Evolutionary conservation across 768 basidiomycete species (phyloP), one percentile per base, ranked within the genome.

Genomic region (Rhodotorula toruloides): DNA sequence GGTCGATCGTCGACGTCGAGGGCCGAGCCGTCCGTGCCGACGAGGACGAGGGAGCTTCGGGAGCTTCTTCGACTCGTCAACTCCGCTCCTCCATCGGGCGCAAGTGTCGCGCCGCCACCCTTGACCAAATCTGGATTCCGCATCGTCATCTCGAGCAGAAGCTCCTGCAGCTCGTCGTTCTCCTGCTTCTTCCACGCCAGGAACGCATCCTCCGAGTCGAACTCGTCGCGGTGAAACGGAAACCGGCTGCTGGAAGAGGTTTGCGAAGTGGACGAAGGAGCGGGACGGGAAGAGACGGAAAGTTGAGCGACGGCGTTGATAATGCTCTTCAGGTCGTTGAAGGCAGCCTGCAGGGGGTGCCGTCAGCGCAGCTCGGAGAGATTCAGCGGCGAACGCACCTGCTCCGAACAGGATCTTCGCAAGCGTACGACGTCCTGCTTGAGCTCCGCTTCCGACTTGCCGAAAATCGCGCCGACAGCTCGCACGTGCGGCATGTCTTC

Each of bases 251-350:
- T 39, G 53, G 25, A 36, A 1, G 48, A 53, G 16, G 29, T 32
- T 9, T 39, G 48, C 16, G 37, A 39, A 39, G 46, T 25, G 17
- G 58, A 47, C 5, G 58, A 25, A 27, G 39, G 17, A 40, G 63
- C 39, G 17, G 65, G 10, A 2, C 47, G 7, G n/a, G 58, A 10
- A 9, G 49, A 10, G 7, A 61, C 54, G 44, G 54, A 49, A n/a
- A 90, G 88, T 21, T 88, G 86, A 59, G 87, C 89, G 75, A 97
- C 88, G 70, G 91, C 89, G 80, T 94, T 94, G 59, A 97, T 80
- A 75, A 89, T 92, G 42, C 88, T 89, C 89, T 92, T 74, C 9
- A 74, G 31, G 32, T 61, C 61, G 47, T 46, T 65, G 68, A 70
- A 67, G 11, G 71, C 74, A 42, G 71, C 58, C 72, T 61, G 36